phyloP scores from a whole-genome alignment of 176 grass and related monocot species.

The Oryza nivara region DNA sequence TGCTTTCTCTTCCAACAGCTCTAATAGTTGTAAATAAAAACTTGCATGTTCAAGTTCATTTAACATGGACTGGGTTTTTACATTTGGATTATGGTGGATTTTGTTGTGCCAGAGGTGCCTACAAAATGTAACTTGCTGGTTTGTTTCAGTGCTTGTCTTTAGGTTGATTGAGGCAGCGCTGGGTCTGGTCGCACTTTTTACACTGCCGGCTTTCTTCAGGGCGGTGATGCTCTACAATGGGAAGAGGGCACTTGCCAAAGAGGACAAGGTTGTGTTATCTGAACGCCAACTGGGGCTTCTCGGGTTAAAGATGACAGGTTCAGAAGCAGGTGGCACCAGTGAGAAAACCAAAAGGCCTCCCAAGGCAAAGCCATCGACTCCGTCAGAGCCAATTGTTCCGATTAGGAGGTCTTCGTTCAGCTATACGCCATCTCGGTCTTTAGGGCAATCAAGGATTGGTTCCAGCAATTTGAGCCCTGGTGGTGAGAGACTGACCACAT shows the following conservation, averaged over 20 bases:
- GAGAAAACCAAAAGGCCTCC: conserved; percentile 80
- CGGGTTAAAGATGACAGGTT: conserved; percentile 46
- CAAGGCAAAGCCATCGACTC: conserved; percentile 55
- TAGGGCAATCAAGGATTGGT: conserved; percentile 49
- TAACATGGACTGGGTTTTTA: background rate
- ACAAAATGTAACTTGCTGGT: conserved; percentile 14
- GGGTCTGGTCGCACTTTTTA: conserved; percentile 56
- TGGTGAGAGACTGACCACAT: conserved; percentile 53
- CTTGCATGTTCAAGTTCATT: background rate
- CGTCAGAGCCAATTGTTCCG: conserved; percentile 78
- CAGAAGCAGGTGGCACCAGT: conserved; percentile 30
- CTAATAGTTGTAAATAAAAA: conserved; percentile 38
- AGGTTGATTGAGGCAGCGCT: conserved; percentile 58
- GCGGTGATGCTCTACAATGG: conserved; percentile 62
- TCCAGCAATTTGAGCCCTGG: conserved; percentile 62
- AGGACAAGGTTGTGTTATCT: conserved; percentile 49
- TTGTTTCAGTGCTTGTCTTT: conserved; percentile 60
- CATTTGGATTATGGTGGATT: background rate
- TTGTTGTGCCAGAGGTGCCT: background rate
- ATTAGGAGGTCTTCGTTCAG: conserved; percentile 79
- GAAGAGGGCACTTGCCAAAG: conserved; percentile 46
- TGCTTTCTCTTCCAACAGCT: conserved; percentile 1
- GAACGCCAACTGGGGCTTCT: conserved; percentile 65
- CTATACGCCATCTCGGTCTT: conserved; percentile 63
- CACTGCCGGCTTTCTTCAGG: conserved; percentile 61